Conservation (phyloP, 2,329 filamentous ascomycete species). For the Pyricularia sp. region DNA sequence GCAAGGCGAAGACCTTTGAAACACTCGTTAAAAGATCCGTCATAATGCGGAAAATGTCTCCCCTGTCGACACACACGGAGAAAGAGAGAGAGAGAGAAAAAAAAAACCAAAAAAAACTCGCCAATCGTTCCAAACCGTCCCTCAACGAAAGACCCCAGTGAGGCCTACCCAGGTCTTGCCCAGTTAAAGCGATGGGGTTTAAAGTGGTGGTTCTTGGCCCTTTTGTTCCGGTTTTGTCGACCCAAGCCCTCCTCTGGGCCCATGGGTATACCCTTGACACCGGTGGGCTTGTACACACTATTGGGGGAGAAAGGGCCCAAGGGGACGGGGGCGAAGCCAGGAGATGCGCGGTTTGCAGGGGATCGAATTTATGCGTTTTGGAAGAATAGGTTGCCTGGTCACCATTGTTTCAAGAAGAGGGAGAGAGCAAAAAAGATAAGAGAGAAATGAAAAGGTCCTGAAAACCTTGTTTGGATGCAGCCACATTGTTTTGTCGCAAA, state of each 20-base stretch:
- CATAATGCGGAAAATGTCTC: not conserved
- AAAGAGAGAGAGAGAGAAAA: no score
- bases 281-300: not conserved
- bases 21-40: not conserved
- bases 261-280: not conserved
- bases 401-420: not conserved
- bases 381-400: not conserved
- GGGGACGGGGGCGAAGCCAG: not conserved
- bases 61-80: not conserved
- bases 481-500: not conserved
- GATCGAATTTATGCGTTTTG: not conserved
- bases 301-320: not conserved
- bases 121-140: not conserved
- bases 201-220: not conserved
- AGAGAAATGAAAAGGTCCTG: not conserved
- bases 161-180: not conserved
- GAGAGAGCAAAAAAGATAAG: not conserved
- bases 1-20: not conserved
- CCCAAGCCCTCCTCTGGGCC: not conserved
- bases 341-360: not conserved
- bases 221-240: not conserved
- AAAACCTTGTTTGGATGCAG: not conserved
- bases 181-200: not conserved
- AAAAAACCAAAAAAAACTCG: not conserved
- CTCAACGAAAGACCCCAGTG: not conserved